These are phyloP conservation scores for Rosa persica DNA, from an alignment of 306 rosid species.

Conservation along the genomic window DNA sequence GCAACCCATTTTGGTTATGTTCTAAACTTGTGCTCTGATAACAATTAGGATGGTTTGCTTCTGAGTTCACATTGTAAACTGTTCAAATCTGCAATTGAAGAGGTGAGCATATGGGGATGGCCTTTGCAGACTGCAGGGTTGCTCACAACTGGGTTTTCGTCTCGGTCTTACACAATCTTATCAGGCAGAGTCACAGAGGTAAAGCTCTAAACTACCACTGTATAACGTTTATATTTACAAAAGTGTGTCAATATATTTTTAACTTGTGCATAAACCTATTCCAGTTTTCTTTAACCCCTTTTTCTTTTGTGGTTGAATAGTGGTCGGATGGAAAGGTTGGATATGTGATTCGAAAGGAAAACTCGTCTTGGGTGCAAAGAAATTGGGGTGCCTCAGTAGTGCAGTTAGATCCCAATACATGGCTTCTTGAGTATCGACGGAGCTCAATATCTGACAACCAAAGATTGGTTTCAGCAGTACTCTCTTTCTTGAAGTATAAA, in stretches of 20 bases:
- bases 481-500: constrained; percentile 43
- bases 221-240: neutral
- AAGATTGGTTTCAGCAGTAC: constrained; percentile 42
- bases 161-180: constrained; percentile 54
- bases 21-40: neutral
- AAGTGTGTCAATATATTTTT: neutral
- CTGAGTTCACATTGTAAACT: constrained; percentile 66
- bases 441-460: constrained; percentile 45
- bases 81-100: constrained; percentile 69
- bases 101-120: constrained; percentile 90
- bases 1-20: neutral
- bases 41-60: constrained; percentile 60
- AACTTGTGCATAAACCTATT: neutral
- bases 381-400: constrained; percentile 77
- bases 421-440: constrained; percentile 79
- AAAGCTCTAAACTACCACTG: neutral
- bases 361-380: constrained; percentile 66
- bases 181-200: constrained; percentile 88
- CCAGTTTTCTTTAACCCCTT: neutral
- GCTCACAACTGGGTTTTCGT: constrained; percentile 60
- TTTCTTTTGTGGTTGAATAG: constrained; percentile 32
- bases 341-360: constrained; percentile 51
- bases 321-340: constrained; percentile 71
- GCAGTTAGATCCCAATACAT: constrained; percentile 73
- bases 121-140: constrained; percentile 93